These are phyloP conservation scores for Endothia cerciana DNA, from an alignment of 2,329 filamentous ascomycete species.

Conservation along the genomic window DNA sequence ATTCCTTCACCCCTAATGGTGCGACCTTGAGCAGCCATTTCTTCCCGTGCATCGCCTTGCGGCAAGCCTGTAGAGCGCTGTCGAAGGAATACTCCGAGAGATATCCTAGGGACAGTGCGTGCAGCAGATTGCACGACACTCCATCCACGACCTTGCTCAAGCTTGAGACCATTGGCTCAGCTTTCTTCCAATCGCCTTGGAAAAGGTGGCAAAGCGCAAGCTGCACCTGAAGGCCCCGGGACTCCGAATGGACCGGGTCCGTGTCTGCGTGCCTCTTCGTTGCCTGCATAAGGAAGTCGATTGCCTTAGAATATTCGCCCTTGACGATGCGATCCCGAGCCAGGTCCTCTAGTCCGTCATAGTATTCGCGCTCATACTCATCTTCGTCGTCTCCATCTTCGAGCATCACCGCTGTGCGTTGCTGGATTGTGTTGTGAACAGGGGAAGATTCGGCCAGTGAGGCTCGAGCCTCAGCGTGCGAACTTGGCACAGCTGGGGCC, in stretches of 20 bases:
- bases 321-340: slow-evolving; percentile 33
- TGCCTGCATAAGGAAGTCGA: slow-evolving; percentile 33
- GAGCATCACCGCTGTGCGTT: not conserved
- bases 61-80: slow-evolving; percentile 33
- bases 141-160: slow-evolving; percentile 28
- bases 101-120: slow-evolving; percentile 33
- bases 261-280: slow-evolving; percentile 21
- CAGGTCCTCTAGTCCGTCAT: slow-evolving; percentile 33
- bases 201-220: slow-evolving; percentile 34
- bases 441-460: not conserved
- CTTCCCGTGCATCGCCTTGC: slow-evolving; percentile 32
- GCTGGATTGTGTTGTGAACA: not conserved
- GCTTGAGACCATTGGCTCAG: slow-evolving; percentile 30
- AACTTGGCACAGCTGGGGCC: not conserved
- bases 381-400: slow-evolving; percentile 29
- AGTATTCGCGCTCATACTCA: slow-evolving; percentile 31
- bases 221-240: slow-evolving; percentile 31
- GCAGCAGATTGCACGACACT: slow-evolving; percentile 34
- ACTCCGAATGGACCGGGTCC: slow-evolving; percentile 3
- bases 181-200: slow-evolving; percentile 31
- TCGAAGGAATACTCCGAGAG: slow-evolving; percentile 33
- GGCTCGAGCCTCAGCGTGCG: not conserved
- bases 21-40: slow-evolving; percentile 31
- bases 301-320: slow-evolving; percentile 32
- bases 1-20: slow-evolving; percentile 5